Evolutionary conservation across 2,329 filamentous ascomycete species (phyloP).

Genomic region (Talaromyces pinophilus): DNA sequence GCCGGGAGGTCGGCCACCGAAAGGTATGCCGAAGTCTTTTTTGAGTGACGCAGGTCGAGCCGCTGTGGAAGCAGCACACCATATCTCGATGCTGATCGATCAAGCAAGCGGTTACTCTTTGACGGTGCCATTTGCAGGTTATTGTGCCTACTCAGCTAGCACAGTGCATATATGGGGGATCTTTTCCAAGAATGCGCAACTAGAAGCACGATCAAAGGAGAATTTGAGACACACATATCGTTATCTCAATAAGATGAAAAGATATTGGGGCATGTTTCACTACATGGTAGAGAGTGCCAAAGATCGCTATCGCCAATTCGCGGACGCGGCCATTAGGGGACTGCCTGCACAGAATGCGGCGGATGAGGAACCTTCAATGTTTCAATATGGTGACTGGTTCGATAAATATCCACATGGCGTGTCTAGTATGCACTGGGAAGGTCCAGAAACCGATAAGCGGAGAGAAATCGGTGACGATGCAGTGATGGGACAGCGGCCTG

Average conservation of each 20-base stretch:
- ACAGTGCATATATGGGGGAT: conserved; percentile 93
- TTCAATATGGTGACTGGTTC: conserved; percentile 98
- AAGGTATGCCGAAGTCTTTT: conserved; percentile 76
- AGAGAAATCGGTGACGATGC: conserved; percentile 83
- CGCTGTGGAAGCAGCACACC: conserved; percentile 79
- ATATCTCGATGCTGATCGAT: conserved; percentile 79
- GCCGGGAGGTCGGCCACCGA: conserved; percentile 63
- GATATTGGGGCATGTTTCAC: conserved; percentile 98
- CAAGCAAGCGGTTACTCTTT: conserved; percentile 79
- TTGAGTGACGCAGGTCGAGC: conserved; percentile 71
- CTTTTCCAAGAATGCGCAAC: conserved; percentile 75
- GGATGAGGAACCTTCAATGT: conserved; percentile 63
- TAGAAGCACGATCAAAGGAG: conserved; percentile 77
- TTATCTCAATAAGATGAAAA: conserved; percentile 92
- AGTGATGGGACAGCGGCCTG: conserved; percentile 82
- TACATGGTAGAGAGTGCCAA: conserved; percentile 93
- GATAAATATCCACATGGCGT: conserved; percentile 92
- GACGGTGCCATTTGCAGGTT: conserved; percentile 89
- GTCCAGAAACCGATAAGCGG: conserved; percentile 66
- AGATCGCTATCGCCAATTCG: conserved; percentile 80
- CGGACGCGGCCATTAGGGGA: conserved; percentile 75
- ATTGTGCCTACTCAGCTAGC: conserved; percentile 89
- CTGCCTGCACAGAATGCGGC: conserved; percentile 36
- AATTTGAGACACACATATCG: conserved; percentile 86
- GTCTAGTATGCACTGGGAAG: conserved; percentile 78